These are phyloP conservation scores for Penicillium cinerascens DNA, from an alignment of 495 filamentous ascomycete genomes.

Conservation along the genomic window DNA sequence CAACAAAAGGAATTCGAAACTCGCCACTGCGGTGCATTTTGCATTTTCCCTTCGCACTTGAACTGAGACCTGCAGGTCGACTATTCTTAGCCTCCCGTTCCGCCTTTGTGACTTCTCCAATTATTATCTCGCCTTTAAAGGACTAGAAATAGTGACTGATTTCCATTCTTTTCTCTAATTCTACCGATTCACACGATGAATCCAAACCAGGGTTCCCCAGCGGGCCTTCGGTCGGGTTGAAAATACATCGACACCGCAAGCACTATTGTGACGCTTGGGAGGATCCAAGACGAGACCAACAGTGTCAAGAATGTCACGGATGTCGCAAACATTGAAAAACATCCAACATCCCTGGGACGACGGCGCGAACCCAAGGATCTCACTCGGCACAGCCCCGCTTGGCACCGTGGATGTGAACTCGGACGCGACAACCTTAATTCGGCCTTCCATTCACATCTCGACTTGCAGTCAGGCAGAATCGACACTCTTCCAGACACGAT, in stretches of 20 bases:
- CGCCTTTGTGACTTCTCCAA: slow-evolving; percentile 1
- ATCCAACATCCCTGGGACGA: background rate
- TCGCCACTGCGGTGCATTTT: slow-evolving; percentile 8
- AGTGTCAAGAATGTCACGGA: background rate
- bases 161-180: background rate
- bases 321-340: background rate
- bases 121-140: background rate
- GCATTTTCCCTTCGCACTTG: background rate
- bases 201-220: background rate
- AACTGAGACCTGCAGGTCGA: slow-evolving; percentile 21
- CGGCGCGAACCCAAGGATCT: slow-evolving; percentile 3
- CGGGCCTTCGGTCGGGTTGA: background rate
- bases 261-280: background rate
- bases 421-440: slow-evolving; percentile 7
- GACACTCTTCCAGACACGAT: background rate
- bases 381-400: slow-evolving; percentile 24
- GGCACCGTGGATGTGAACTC: slow-evolving; percentile 8
- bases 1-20: slow-evolving; percentile 14
- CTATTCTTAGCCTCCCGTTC: slow-evolving; percentile 19
- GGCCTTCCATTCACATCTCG: background rate
- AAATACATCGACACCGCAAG: background rate
- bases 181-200: background rate
- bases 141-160: background rate
- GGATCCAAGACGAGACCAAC: too few relatives aligned
- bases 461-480: background rate